Base-by-base conservation (phyloP, 192 early-diverging fungal genomes). In the Rhizoclosmatium sp. region DNA sequence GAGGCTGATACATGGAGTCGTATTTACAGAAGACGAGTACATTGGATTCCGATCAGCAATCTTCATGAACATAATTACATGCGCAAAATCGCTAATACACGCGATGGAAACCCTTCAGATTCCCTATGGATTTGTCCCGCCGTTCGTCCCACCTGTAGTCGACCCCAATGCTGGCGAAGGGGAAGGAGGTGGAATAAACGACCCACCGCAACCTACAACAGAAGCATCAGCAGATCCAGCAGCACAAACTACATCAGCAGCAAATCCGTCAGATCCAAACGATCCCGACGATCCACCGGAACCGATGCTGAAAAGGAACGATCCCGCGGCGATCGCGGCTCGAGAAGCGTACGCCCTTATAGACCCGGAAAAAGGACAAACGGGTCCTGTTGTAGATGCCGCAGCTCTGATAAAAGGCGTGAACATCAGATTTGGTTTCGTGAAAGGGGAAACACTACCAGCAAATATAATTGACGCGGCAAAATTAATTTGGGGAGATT, bases 341-440 rank as follows among this genome's bases (percentile, higher is more conserved):
- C 56, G 89, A 89, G 79, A 91, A 90, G 69, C 92, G 91, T 78
- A 94, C 97, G 78, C 82, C 80, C 44, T 49, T 16, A 75, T 91
- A 91, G 2, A 89, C 92, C 74, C 95, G 97, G 86, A 97, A 91
- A 82, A 95, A 95, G 89, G 47, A 96, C 97, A 85, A 96, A 97
- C 83, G 95, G 96, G 48, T 12, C 47, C 64, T 7, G 64, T 19
- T 31, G 31, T 64, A 40, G 75, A 75, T 21, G 79, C 79, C 4
- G 79, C 79, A 40, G 61, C 51, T 16, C 59, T 80, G 23, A 65
- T 80, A n/a, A 12, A 47, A 42, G 59, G 21, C 19, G 46, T 62
- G 21, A 62, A 76, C 66, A 76, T 76, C 31, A 65, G 64, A 12
- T 65, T 74, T 19, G 75, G 75, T 21, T 49, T 65, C 59, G 44